Evolutionary conservation across 2,329 filamentous ascomycete species (phyloP), one percentile per base, ranked within the genome.

Genomic region (Dactylella cylindrospora): DNA sequence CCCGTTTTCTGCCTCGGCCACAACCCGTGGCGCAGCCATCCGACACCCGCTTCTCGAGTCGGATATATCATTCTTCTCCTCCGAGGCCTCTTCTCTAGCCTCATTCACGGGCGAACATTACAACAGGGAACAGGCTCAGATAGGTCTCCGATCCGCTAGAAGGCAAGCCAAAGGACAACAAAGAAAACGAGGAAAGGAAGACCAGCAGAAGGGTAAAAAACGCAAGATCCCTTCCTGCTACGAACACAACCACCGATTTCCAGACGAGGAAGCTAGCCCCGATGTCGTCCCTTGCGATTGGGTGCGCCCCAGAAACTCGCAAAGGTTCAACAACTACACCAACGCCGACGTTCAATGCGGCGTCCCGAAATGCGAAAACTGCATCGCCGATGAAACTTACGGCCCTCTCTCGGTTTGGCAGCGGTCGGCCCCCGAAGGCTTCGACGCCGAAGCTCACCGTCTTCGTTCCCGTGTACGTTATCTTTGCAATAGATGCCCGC

Each of bases 211-310:
- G 25, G 2, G n/a, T n/a, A 20, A 28, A n/a, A n/a, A n/a, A 32
- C 17, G 23, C 7, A 9, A 19, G 19, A 13, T 62, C 4, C 57
- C 57, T 7, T 9, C 20, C 40, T 62, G 57, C 26, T 49, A 62
- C 44, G 47, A 62, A 2, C 57, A 62, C 20, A 39, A 62, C 19
- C 12, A 44, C 5, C 36, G 57, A 15, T 22, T 54, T 5, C 43
- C 57, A 7, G 23, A 44, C 10, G 25, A 38, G 9, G 31, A 32
- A 1, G 26, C 50, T 13, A 39, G 57, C 8, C 31, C 46, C 7
- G 57, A 62, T 15, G 57, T 62, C 15, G 57, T 62, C n/a, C 49
- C 57, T 2, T 62, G 57, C 36, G 57, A 62, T 29, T 62, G 57
- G 57, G 38, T 54, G 26, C 57, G 57, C 15, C 38, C 33, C 12